phyloP scores from a whole-genome alignment of 176 grass and related monocot genomes.

The Carex littledalei region DNA sequence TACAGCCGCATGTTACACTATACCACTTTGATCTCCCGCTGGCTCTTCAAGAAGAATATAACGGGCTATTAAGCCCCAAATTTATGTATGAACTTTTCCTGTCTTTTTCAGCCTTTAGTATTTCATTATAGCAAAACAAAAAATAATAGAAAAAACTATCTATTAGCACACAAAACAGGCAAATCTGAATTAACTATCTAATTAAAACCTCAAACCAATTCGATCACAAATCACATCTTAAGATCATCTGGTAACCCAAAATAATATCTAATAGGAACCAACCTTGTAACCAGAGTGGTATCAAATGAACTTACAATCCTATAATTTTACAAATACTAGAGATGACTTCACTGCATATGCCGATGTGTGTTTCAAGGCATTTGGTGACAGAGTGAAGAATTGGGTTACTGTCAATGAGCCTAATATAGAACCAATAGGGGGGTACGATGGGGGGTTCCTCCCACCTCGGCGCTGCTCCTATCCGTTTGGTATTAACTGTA shows the following conservation, averaged over 20 bases:
- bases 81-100: conserved; percentile 42
- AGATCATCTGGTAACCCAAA: not conserved
- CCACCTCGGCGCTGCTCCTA: conserved; percentile 60
- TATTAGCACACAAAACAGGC: not conserved
- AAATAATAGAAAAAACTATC: not conserved
- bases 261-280: not conserved
- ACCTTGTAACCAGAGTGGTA: not conserved
- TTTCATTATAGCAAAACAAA: not conserved
- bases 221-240: not conserved
- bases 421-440: conserved; percentile 51
- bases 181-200: not conserved
- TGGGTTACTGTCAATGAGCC: conserved; percentile 74
- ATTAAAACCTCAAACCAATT: not conserved
- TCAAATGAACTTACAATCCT: not conserved
- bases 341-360: conserved; percentile 65
- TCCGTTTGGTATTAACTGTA: conserved; percentile 51
- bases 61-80: conserved; percentile 44
- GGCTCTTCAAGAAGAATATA: conserved; percentile 56
- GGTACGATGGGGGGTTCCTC: conserved; percentile 17
- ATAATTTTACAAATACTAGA: conserved; percentile 28
- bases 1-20: conserved; percentile 63
- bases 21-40: conserved; percentile 74
- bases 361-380: conserved; percentile 58
- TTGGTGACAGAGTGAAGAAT: conserved; percentile 62
- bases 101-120: not conserved